Base-by-base conservation (phyloP, 225 moss, liverwort and hornwort species). In the Lunularia cruciata region DNA sequence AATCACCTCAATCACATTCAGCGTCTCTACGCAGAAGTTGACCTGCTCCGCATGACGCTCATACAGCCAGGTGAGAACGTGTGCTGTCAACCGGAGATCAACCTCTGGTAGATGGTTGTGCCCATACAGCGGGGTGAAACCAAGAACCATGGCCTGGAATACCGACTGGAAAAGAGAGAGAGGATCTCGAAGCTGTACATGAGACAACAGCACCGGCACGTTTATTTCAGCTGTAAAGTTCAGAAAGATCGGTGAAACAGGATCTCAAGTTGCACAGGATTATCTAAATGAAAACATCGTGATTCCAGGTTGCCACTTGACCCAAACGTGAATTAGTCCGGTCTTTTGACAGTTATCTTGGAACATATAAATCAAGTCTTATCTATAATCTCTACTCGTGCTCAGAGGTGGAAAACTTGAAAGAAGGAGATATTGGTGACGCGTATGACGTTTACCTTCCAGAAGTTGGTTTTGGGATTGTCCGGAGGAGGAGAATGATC, bases 81-180 rank as follows among this genome's bases (percentile, higher is more conserved):
- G 96, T 27, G 90, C 91, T 72, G 96, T 89, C 73, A 98, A 82
- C 39, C 96, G 89, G 70, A 98, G 91, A 80, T 98, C 96, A 56
- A 98, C 88, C 83, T 93, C 96, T 40, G 93, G 96, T 52, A 98
- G 77, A 81, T 89, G 89, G 73, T 91, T 93, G 83, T 91, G 90
- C 64, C 92, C 92, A 74, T 92, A 92, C 15, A 98, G 89, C 31
- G 96, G 96, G 43, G 92, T 93, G 43, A 98, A 93, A 54, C 96
- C 96, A 40, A 98, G 90, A 23, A 93, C 90, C 96, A 98, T 98
- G 65, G 96, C 96, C 75, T 98, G 96, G 69, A 98, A 98, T 28
- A 98, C 90, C 61, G 96, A 89, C 77, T 98, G 96, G 73, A 98
- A 98, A 54, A 98, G 85, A 52, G 93, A 86, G 66, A 98, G 73